Percentiles rank a stretch among this genome's conserved stretches.
Evolutionary conservation across 1,284 basidiomycete species (phyloP).

Genomic region (Moesziomyces antarcticus): DNA sequence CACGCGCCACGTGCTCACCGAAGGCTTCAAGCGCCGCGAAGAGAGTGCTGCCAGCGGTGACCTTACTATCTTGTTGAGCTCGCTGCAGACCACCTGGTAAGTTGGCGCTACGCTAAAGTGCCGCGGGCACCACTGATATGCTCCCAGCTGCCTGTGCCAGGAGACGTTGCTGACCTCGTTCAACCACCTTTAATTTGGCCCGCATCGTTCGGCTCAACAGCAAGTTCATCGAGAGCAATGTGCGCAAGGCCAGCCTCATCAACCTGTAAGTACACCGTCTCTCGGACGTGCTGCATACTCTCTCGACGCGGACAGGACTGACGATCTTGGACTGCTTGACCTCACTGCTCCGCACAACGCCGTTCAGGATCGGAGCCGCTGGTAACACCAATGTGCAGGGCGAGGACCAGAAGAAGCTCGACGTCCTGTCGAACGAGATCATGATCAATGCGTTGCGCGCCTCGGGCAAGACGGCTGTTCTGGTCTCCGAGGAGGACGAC

Average conservation of each 20-base stretch:
- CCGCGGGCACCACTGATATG: too few relatives aligned
- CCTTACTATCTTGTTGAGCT: slow-evolving; percentile 90
- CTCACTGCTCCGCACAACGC: slow-evolving; percentile 1
- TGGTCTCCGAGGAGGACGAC: slow-evolving; percentile 96
- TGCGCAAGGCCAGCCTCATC: slow-evolving; percentile 94
- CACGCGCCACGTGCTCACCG: slow-evolving; percentile 64
- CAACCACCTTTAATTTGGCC: too few relatives aligned
- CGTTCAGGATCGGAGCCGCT: slow-evolving; percentile 84
- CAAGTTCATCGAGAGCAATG: slow-evolving; percentile 96
- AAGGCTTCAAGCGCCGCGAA: slow-evolving; percentile 52
- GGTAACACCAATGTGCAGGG: slow-evolving; percentile 97
- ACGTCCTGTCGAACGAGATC: slow-evolving; percentile 97
- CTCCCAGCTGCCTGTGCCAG: neutral
- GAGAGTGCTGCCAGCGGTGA: slow-evolving; percentile 74
- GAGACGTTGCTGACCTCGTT: neutral
- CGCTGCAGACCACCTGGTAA: slow-evolving; percentile 81
- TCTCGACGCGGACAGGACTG: neutral
- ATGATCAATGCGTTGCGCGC: slow-evolving; percentile 93
- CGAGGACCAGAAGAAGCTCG: slow-evolving; percentile 99
- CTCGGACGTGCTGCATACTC: too few relatives aligned
- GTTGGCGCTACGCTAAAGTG: neutral
- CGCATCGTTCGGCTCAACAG: slow-evolving; percentile 9
- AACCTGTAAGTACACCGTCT: slow-evolving; percentile 79
- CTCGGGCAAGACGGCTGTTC: slow-evolving; percentile 92
- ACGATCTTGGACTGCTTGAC: slow-evolving; percentile 4